Percentiles rank a stretch among this genome's conserved stretches.
Evolutionary conservation across 495 filamentous ascomycete species (phyloP).

Genomic region (Wilcoxina mikolae): DNA sequence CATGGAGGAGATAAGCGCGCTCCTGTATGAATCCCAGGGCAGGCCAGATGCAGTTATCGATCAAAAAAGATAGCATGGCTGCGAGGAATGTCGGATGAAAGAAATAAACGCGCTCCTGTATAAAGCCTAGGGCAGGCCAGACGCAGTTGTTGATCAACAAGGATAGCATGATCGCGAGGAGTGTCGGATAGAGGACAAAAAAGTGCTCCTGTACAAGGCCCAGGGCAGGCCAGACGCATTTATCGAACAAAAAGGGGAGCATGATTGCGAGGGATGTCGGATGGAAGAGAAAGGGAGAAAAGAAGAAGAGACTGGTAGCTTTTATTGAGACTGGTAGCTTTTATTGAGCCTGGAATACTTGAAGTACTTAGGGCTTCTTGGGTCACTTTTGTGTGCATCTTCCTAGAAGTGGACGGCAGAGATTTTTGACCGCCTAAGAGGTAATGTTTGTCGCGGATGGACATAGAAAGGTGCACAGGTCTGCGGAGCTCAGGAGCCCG

Average conservation of each 20-base stretch:
- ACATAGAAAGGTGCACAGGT: too few species aligned
- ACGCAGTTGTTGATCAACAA: not conserved
- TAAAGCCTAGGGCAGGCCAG: not conserved
- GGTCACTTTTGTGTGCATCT: too few species aligned
- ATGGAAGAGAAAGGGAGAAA: not conserved
- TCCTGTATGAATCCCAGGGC: not conserved
- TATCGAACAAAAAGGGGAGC: not conserved
- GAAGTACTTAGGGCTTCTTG: too few species aligned
- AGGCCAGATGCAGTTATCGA: not conserved
- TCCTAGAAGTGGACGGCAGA: too few species aligned
- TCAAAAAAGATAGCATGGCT: not conserved
- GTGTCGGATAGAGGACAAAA: not conserved
- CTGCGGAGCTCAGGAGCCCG: too few species aligned
- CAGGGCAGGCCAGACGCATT: not conserved
- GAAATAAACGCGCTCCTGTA: not conserved
- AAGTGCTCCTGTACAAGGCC: not conserved
- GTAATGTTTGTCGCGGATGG: too few species aligned
- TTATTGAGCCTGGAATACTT: too few species aligned
- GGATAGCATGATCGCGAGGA: not conserved
- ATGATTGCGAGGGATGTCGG: not conserved
- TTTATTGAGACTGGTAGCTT: too few species aligned
- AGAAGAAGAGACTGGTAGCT: slow-evolving; percentile 4
- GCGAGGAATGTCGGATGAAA: not conserved
- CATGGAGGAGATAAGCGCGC: not conserved
- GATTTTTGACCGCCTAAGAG: too few species aligned